A percentile compares a stretch with the other conserved stretches of the same genome.
Evolutionary conservation across 345 rosid genomes (phyloP).

Genomic region (Gossypium turneri): DNA sequence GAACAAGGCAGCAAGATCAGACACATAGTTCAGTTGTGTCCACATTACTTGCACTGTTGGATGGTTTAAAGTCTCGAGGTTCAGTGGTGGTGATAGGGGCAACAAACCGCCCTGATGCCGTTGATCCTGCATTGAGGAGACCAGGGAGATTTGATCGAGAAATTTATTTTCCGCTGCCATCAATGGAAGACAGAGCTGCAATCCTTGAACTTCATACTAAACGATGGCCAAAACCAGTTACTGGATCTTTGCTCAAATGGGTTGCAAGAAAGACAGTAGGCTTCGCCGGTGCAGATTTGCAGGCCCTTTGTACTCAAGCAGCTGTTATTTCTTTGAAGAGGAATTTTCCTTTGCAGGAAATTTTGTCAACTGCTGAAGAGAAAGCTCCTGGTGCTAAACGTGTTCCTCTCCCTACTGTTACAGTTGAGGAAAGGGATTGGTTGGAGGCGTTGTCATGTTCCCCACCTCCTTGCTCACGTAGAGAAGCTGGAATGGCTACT

Average conservation of each 20-base stretch:
- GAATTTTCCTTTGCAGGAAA: conserved; percentile 85
- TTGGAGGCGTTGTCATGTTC: conserved; percentile 84
- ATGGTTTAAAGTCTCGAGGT: conserved; percentile 94
- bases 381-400: conserved; percentile 47
- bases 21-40: conserved; percentile 99
- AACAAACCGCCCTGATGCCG: conserved; percentile 95
- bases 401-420: conserved; percentile 66
- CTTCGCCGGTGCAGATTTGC: conserved; percentile 98
- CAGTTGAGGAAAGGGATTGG: conserved; percentile 96
- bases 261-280: conserved; percentile 80
- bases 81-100: conserved; percentile 99
- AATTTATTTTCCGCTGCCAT: conserved; percentile 89
- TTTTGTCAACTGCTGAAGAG: conserved; percentile 66
- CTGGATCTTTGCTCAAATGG: conserved; percentile 77
- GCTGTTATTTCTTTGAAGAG: conserved; percentile 85
- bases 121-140: conserved; percentile 97
- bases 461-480: conserved; percentile 88
- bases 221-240: conserved; percentile 90
- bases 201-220: conserved; percentile 86
- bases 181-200: conserved; percentile 75
- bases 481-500: conserved; percentile 95
- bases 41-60: conserved; percentile 89
- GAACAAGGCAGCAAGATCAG: conserved; percentile 95
- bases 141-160: conserved; percentile 99
- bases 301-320: conserved; percentile 96